Percentiles rank a stretch among this genome's conserved stretches.
phyloP scores from a whole-genome alignment of 352 stramenopile species.

The Phytopythium chamaehyphon region DNA sequence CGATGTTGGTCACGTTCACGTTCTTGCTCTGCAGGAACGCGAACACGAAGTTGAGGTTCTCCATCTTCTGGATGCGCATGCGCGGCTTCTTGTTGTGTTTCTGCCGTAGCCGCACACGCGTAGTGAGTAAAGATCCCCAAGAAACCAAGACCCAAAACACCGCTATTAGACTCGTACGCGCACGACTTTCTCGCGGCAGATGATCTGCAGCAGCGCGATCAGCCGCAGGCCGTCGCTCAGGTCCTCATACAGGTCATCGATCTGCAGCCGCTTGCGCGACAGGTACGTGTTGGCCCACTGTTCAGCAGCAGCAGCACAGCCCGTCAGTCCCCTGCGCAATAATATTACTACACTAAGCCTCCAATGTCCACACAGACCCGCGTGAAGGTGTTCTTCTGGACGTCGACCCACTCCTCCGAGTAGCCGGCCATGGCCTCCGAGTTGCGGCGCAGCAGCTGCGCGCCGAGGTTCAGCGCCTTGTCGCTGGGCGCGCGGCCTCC shows the following conservation, averaged over 20 bases:
- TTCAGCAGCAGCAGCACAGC: not conserved
- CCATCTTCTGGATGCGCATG: constrained; percentile 93
- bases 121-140: not conserved
- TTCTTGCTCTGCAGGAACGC: constrained; percentile 88
- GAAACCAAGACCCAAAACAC: too few relatives aligned
- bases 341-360: not conserved
- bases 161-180: constrained; percentile 65
- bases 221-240: constrained; percentile 84
- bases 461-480: not conserved
- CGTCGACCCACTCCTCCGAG: constrained; percentile 84
- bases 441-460: constrained; percentile 3
- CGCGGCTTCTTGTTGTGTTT: constrained; percentile 92
- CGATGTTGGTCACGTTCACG: constrained; percentile 89
- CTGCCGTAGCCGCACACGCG: constrained; percentile 15
- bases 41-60: constrained; percentile 91
- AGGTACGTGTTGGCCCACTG: constrained; percentile 91
- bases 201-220: constrained; percentile 86
- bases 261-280: constrained; percentile 83
- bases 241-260: constrained; percentile 89
- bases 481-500: constrained; percentile 4
- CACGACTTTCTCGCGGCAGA: constrained; percentile 84
- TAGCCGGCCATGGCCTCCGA: constrained; percentile 48
- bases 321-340: not conserved
- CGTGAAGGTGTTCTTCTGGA: constrained; percentile 92
- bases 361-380: constrained; percentile 41